A percentile compares a stretch with the other conserved stretches of the same genome.
These are phyloP conservation scores for Monascus ruber DNA, from an alignment of 2,329 filamentous ascomycete species.

Conservation along the genomic window DNA sequence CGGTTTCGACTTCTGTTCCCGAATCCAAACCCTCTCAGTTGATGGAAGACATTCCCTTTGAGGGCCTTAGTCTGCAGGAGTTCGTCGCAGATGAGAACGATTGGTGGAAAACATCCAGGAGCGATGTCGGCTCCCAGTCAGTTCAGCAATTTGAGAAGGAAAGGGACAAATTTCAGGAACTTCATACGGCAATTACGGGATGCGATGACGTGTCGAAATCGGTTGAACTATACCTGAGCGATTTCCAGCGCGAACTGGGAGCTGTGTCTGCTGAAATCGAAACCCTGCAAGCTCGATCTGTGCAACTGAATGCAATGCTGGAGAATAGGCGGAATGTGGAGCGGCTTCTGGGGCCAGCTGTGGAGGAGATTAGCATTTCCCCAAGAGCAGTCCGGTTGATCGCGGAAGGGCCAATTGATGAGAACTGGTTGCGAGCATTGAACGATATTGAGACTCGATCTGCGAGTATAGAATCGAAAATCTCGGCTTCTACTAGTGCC, in stretches of 20 bases:
- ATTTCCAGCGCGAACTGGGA: conserved; percentile 86
- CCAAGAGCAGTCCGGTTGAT: conserved; percentile 76
- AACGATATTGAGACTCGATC: conserved; percentile 73
- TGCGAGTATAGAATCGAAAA: conserved; percentile 57
- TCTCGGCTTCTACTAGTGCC: conserved; percentile 48
- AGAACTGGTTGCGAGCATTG: conserved; percentile 73
- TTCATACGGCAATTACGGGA: conserved; percentile 76
- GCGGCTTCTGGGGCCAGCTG: conserved; percentile 71
- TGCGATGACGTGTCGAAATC: conserved; percentile 91
- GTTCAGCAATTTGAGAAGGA: conserved; percentile 70
- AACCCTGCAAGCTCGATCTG: conserved; percentile 75
- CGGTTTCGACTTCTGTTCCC: conserved; percentile 1
- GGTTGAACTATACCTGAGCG: conserved; percentile 83
- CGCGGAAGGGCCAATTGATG: conserved; percentile 78
- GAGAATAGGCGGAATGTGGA: conserved; percentile 86
- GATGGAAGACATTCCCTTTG: conserved; percentile 64
- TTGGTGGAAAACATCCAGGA: conserved; percentile 14
- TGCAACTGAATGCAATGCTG: conserved; percentile 68
- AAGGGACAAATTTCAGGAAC: conserved; percentile 73
- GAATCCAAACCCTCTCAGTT: conserved; percentile 34
- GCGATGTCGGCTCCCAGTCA: conserved; percentile 44
- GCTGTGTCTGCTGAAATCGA: conserved; percentile 92
- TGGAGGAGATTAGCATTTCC: conserved; percentile 84
- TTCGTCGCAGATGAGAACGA: conserved; percentile 40
- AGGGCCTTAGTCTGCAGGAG: conserved; percentile 61